phyloP scores from a whole-genome alignment of 1,139 yeast genomes.

The Debaryomycetaceae sp. region DNA sequence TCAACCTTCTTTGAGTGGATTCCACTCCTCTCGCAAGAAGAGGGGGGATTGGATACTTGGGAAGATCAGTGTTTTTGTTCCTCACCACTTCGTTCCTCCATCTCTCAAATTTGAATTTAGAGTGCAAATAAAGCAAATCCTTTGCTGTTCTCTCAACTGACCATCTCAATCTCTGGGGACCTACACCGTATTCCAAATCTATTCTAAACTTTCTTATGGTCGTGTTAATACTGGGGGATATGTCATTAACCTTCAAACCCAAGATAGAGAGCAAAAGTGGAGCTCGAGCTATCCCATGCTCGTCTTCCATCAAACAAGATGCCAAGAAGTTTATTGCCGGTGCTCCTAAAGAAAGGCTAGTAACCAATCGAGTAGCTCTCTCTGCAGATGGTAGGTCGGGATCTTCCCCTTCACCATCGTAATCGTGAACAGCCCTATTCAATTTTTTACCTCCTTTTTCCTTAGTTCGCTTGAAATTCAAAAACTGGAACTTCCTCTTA shows the following conservation, averaged over 20 bases:
- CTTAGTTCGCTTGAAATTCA: constrained; percentile 24
- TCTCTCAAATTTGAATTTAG: constrained; percentile 53
- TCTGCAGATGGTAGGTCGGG: constrained; percentile 33
- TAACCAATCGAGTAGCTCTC: constrained; percentile 62
- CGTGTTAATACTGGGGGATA: constrained; percentile 37
- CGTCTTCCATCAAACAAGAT: constrained; percentile 73
- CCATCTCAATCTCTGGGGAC: constrained; percentile 79
- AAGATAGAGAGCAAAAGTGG: constrained; percentile 75
- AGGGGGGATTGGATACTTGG: constrained; percentile 32
- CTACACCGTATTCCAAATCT: constrained; percentile 86
- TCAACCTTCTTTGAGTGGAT: not conserved
- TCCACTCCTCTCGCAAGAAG: constrained; percentile 4
- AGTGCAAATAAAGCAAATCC: constrained; percentile 68
- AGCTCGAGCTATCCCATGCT: constrained; percentile 71
- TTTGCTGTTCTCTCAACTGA: constrained; percentile 66
- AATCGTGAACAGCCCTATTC: constrained; percentile 7
- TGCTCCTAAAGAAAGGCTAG: constrained; percentile 65
- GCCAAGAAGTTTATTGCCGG: constrained; percentile 80
- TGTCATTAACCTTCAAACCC: constrained; percentile 60
- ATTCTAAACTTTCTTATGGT: constrained; percentile 58
- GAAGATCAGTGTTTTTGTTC: constrained; percentile 22
- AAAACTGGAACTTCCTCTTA: constrained; percentile 23
- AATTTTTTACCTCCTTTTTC: constrained; percentile 11
- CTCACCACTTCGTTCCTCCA: constrained; percentile 35
- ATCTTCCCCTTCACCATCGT: constrained; percentile 16